Evolutionary conservation across 768 basidiomycete genomes (phyloP), one percentile per base, ranked within the genome.

Genomic region (Leucosporidium scottii): DNA sequence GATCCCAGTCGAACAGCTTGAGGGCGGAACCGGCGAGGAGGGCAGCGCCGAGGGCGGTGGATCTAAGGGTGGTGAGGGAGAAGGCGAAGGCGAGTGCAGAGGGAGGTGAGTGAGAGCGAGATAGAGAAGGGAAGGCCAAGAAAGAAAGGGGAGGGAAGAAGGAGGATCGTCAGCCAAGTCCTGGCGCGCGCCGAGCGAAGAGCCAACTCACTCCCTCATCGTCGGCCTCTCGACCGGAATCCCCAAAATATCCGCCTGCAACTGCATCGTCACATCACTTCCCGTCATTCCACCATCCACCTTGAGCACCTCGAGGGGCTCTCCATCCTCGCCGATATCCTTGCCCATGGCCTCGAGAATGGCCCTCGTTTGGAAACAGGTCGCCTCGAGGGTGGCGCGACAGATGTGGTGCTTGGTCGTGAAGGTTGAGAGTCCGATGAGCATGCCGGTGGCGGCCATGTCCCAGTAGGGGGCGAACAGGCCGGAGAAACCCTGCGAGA

Each of bases 271-370:
- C 34, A 89, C 78, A 75, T 94, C 91, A 44, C 90, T 90, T 72
- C 93, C 94, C 17, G 93, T 96, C 89, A 96, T 93, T 21, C 93
- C 92, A n/a, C 96, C 96, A 78, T 98, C 96, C 47, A 99, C 94
- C 78, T 88, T 93, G 70, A 99, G 85, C 73, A 88, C 84, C 75
- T 87, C 86, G 62, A 96, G 83, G 59, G 88, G 85, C 6, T 39
- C 62, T 15, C 21, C 34, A 18, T 15, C 53, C 15, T 9, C 39
- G 13, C 28, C 30, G 18, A 90, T 88, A 79, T 99, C 94, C 62
- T 89, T 80, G 77, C 89, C 87, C 89, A 99, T 99, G 75, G 90
- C 88, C 77, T 97, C 92, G 58, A 98, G 83, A 73, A 99, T 90
- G 12, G 91, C 96, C 65, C 89, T 85, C 18, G 94, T 96, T 79